Evolutionary conservation across 208 protist genomes (phyloP), one percentile per base, ranked within the genome.

Genomic region (Trypanosoma mega): DNA sequence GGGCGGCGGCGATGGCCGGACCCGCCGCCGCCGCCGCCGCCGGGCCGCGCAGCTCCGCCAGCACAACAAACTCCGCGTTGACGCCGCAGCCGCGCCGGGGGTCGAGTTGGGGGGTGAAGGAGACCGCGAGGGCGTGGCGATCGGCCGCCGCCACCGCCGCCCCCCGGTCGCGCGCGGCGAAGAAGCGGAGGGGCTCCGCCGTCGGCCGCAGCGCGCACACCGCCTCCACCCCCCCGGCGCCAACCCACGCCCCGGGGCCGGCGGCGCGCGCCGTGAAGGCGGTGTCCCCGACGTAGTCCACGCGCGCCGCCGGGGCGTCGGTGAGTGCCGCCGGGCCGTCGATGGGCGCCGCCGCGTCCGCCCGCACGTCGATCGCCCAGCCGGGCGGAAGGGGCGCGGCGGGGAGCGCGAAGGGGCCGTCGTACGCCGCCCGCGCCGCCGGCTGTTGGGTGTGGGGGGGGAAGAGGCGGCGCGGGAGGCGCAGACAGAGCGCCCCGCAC

Each of bases 61-160:
- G 27, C 33, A 94, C 77, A 2, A 94, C 45, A 8, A 90, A 51
- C 66, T 94, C 87, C 0, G 77, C 65, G 57, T 94, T 94, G 16
- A 52, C 55, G 11, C 41, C 21, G 33, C 44, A 59, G 16, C 36
- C 47, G 58, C 46, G 57, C 27, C 46, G 63, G 41, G 45, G 57
- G n/a, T 51, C 41, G 24, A 90, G 54, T 16, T 53, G 46, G 8
- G 86, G 86, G 2, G 82, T 78, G 41, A 93, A 64, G 27, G 41
- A 62, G 23, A 91, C 37, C 2, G 64, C 71, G 16, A 88, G 49
- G 7, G 78, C 87, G 43, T 80, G 49, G 31, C 48, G 48, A 36
- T 71, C 60, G 3, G 23, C 50, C 24, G 57, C 52, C 36, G 44
- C 8, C 31, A 69, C 56, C 1, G 29, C 3, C 0, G 16, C 18